A percentile compares a stretch with the other conserved stretches of the same genome.
phyloP scores from a whole-genome alignment of 495 filamentous ascomycete genomes.

The Talaromyces proteolyticus region DNA sequence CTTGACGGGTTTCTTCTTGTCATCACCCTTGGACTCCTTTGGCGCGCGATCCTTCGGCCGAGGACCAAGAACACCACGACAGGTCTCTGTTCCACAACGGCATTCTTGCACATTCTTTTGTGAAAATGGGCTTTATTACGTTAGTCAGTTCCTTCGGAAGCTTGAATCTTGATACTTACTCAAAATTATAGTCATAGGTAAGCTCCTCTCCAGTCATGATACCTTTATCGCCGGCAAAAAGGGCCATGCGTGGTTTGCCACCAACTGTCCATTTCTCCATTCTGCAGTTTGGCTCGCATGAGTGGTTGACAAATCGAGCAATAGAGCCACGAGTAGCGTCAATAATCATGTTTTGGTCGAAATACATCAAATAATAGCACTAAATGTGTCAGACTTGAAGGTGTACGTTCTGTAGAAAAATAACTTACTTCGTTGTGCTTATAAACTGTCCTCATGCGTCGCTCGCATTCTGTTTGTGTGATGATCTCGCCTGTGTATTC shows the following conservation, averaged over 20 bases:
- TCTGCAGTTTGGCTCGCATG: constrained; percentile 91
- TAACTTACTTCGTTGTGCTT: constrained; percentile 77
- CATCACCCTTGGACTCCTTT: constrained; percentile 28
- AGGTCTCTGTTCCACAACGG: constrained; percentile 70
- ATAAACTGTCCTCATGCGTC: constrained; percentile 86
- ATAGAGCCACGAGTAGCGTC: constrained; percentile 94
- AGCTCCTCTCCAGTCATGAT: constrained; percentile 93
- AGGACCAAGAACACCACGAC: constrained; percentile 72
- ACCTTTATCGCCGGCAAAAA: constrained; percentile 85
- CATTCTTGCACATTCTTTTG: constrained; percentile 80
- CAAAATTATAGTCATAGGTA: constrained; percentile 99
- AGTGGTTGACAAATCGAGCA: constrained; percentile 97
- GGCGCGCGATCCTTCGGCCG: constrained; percentile 53
- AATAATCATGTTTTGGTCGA: constrained; percentile 98
- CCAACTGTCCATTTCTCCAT: constrained; percentile 98
- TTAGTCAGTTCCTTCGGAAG: background rate
- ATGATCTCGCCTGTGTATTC: constrained; percentile 98
- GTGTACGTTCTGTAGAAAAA: background rate
- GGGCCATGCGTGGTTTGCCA: constrained; percentile 91
- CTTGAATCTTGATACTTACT: constrained; percentile 37
- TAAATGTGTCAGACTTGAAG: constrained; percentile 25
- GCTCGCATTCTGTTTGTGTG: constrained; percentile 86
- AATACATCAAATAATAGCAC: constrained; percentile 98
- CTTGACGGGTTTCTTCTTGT: constrained; percentile 29
- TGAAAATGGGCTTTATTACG: constrained; percentile 52